Conservation (phyloP, 176 grass and related monocot species). For the Stipa capillata region DNA sequence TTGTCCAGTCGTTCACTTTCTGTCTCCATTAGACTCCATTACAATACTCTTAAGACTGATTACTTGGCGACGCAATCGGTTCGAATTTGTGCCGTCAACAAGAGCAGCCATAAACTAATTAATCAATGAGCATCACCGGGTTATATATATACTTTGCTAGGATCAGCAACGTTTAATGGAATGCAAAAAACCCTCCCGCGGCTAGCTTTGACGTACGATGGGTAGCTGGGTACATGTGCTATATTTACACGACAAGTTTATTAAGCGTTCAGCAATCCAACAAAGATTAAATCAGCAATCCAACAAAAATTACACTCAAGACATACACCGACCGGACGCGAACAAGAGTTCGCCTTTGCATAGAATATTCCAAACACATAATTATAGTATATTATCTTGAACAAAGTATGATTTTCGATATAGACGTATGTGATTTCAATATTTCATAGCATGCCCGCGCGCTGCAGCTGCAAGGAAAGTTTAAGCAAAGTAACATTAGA, state of each 20-base stretch:
- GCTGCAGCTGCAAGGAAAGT: slow-evolving; percentile 13
- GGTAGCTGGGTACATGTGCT: background rate
- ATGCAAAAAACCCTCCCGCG: background rate
- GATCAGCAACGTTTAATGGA: background rate
- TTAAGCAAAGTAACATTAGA: slow-evolving; percentile 15
- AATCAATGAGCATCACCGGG: background rate
- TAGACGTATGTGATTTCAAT: background rate
- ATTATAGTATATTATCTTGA: background rate
- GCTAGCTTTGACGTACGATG: background rate
- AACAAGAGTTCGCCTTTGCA: background rate
- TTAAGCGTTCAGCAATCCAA: background rate
- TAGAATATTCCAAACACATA: background rate
- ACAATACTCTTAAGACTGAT: background rate
- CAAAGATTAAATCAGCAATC: background rate
- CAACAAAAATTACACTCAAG: background rate
- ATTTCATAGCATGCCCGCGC: background rate
- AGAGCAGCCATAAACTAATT: background rate
- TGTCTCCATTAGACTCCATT: too few relatives aligned
- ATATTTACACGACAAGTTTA: background rate
- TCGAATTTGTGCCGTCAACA: background rate
- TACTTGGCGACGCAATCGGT: background rate
- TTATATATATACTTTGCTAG: background rate
- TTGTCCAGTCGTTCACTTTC: background rate
- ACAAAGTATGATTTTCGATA: background rate
- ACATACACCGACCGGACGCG: background rate